These are phyloP conservation scores for Cercospora brassicicola DNA, from an alignment of 2,329 filamentous ascomycete genomes.

Conservation along the genomic window DNA sequence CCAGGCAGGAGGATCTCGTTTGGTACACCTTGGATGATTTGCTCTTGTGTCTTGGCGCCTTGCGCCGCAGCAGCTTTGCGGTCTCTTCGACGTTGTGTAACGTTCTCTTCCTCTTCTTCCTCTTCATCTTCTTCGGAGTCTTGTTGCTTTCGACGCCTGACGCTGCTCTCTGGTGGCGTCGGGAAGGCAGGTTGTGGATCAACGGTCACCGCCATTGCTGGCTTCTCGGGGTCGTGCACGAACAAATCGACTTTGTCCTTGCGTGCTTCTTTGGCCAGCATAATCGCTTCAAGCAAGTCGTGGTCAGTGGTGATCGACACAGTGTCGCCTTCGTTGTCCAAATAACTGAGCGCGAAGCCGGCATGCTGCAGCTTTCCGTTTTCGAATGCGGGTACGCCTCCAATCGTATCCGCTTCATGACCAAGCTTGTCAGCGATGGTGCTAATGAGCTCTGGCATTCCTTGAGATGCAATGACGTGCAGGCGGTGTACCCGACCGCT, in stretches of 20 bases:
- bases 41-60: constrained; percentile 61
- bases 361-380: constrained; percentile 73
- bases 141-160: constrained; percentile 51
- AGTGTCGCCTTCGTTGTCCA: constrained; percentile 95
- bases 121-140: constrained; percentile 59
- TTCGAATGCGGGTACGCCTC: constrained; percentile 74
- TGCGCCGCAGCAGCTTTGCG: constrained; percentile 39
- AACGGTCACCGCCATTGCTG: constrained; percentile 68
- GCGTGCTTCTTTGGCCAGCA: constrained; percentile 71
- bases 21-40: constrained; percentile 85
- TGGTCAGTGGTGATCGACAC: constrained; percentile 96
- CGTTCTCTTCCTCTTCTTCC: constrained; percentile 41
- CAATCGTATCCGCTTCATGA: constrained; percentile 76
- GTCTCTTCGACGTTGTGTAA: constrained; percentile 38
- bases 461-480: constrained; percentile 77
- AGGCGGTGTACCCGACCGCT: constrained; percentile 90
- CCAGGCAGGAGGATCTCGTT: constrained; percentile 92
- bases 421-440: constrained; percentile 84
- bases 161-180: constrained; percentile 54
- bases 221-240: constrained; percentile 87
- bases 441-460: constrained; percentile 74
- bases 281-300: constrained; percentile 86
- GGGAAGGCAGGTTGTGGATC: constrained; percentile 58
- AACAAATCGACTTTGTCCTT: constrained; percentile 96
- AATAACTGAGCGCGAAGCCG: constrained; percentile 90